Conservation (phyloP, 1,139 yeast genomes). For the Candida mesenterica region DNA sequence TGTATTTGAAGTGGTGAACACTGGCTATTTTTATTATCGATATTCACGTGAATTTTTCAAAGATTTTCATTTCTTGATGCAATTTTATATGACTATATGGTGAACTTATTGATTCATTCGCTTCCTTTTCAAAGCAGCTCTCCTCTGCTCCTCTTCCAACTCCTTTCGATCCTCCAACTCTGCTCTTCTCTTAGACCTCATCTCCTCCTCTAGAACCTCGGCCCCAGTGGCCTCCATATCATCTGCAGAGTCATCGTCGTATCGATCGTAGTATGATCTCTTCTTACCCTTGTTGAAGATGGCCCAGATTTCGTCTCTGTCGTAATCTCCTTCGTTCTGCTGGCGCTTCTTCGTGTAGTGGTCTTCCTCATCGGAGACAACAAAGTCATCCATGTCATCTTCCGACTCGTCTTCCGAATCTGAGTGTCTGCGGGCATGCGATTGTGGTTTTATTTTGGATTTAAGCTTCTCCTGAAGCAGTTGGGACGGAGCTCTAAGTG, state of each 20-base stretch:
- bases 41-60: too few relatives aligned
- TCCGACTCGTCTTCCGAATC: conserved; percentile 22
- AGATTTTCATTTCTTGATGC: too few relatives aligned
- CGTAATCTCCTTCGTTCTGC: conserved; percentile 45
- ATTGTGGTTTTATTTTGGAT: conserved; percentile 5
- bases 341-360: conserved; percentile 12
- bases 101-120: neutral
- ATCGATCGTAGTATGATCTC: conserved; percentile 41
- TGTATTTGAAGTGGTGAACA: too few relatives aligned
- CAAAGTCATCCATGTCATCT: conserved; percentile 48
- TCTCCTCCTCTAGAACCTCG: conserved; percentile 81
- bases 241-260: conserved; percentile 52
- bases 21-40: too few relatives aligned
- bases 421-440: conserved; percentile 5
- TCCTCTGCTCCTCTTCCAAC: conserved; percentile 46
- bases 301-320: conserved; percentile 86
- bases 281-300: conserved; percentile 69
- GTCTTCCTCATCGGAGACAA: conserved; percentile 60
- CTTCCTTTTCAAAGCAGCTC: conserved; percentile 32
- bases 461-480: conserved; percentile 28
- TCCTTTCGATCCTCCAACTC: conserved; percentile 66
- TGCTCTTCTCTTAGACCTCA: conserved; percentile 57
- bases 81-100: too few relatives aligned
- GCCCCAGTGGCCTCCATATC: conserved; percentile 96
- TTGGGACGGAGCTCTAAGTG: conserved; percentile 24